phyloP scores from a whole-genome alignment of 2,329 filamentous ascomycete species.

The Aspergillus novoparasiticus region DNA sequence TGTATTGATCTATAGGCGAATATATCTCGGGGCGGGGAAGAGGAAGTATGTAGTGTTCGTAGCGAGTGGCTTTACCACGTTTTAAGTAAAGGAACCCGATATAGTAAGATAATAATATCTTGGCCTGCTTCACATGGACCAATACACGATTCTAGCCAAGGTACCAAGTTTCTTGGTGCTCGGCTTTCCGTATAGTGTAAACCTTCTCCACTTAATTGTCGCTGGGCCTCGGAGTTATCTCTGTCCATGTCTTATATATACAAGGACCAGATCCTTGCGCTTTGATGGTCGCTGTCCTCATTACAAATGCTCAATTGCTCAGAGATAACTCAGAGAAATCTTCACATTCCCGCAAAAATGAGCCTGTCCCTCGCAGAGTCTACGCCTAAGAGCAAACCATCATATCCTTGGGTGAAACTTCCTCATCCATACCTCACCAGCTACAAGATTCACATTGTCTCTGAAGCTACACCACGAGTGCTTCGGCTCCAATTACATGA shows the following conservation, averaged over 20 bases:
- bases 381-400: not conserved
- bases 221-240: not conserved
- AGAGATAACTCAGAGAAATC: not conserved
- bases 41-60: not conserved
- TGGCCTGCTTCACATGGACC: not conserved
- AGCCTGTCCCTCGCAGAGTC: not conserved
- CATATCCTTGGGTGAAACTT: conserved; percentile 46
- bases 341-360: conserved; percentile 5
- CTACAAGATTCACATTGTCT: conserved; percentile 40
- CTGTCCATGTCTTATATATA: not conserved
- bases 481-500: conserved; percentile 39
- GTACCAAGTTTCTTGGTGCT: not conserved
- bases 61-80: not conserved
- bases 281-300: not conserved
- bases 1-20: not conserved
- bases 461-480: conserved; percentile 29
- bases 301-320: not conserved
- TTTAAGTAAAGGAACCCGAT: conserved; percentile 3
- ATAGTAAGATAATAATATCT: not conserved
- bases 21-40: not conserved
- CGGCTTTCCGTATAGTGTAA: not conserved
- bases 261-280: not conserved
- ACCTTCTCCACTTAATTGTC: not conserved
- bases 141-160: not conserved
- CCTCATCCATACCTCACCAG: conserved; percentile 51